phyloP scores from a whole-genome alignment of 148 eudicot species.

The Diospyros lotus region DNA sequence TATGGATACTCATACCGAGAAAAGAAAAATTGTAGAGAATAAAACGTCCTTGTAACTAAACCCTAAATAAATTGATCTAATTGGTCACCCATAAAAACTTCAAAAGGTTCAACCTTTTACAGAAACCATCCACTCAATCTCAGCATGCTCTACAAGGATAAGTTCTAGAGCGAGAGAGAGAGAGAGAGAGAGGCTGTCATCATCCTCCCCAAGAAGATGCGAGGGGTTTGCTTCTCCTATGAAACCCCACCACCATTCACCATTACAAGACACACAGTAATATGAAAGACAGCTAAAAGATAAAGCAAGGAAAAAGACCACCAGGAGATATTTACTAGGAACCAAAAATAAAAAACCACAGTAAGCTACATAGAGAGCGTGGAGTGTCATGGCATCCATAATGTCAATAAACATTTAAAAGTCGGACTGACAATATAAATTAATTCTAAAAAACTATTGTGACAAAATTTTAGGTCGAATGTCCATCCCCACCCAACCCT shows the following conservation, averaged over 20 bases:
- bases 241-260: background rate
- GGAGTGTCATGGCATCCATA: no score
- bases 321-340: background rate
- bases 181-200: background rate
- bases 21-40: no score
- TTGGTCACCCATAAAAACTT: background rate
- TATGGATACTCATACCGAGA: no score
- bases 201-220: background rate
- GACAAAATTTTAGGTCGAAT: no score
- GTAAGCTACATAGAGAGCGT: no score
- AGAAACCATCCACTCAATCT: background rate
- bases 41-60: no score
- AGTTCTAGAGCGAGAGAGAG: background rate
- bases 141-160: background rate
- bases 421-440: no score
- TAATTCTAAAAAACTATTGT: no score
- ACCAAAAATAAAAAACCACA: no score
- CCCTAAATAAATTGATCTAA: background rate
- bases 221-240: background rate
- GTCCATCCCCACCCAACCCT: no score
- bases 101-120: background rate
- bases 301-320: background rate
- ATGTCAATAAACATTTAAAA: no score
- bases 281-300: slow-evolving; percentile 1
- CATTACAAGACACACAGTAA: background rate